Percentiles rank a stretch among this genome's conserved stretches.
These are phyloP conservation scores for Carpinus fangiana DNA, from an alignment of 306 rosid species.

Conservation along the genomic window DNA sequence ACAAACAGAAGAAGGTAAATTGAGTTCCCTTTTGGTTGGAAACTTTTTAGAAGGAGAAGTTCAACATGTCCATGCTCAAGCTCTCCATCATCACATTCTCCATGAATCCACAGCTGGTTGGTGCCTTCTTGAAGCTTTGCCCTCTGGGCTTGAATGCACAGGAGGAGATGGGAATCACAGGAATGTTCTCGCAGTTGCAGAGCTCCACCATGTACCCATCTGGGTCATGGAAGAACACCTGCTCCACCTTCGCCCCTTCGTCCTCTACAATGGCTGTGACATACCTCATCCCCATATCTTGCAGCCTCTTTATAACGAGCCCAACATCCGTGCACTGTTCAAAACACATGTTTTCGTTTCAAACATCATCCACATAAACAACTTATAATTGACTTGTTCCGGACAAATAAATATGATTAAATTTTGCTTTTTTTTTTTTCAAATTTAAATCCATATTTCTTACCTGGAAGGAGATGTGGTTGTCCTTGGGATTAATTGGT, in stretches of 20 bases:
- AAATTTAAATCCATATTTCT: background rate
- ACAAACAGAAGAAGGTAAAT: constrained; percentile 24
- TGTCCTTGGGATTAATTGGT: constrained; percentile 77
- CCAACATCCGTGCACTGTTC: constrained; percentile 77
- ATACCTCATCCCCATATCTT: constrained; percentile 70
- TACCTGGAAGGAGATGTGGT: constrained; percentile 81
- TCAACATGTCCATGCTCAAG: constrained; percentile 79
- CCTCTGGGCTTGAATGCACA: constrained; percentile 58
- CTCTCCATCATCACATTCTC: constrained; percentile 84
- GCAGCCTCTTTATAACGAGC: constrained; percentile 67
- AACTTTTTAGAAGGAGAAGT: constrained; percentile 53
- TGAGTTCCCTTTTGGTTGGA: constrained; percentile 12
- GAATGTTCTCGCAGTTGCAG: constrained; percentile 77
- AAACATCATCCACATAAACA: background rate
- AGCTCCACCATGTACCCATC: constrained; percentile 84
- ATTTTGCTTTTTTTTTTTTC: no score
- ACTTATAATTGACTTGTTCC: no score
- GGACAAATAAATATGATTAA: no score
- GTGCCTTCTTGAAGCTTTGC: constrained; percentile 54
- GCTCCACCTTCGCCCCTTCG: constrained; percentile 59
- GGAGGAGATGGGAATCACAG: constrained; percentile 62
- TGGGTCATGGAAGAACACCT: constrained; percentile 86
- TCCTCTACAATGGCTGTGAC: constrained; percentile 76
- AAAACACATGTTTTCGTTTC: constrained; percentile 7
- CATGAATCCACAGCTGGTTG: constrained; percentile 65